Evolutionary conservation across 176 grass and related monocot genomes (phyloP), one percentile per base, ranked within the genome.

Genomic region (Zoysia pacifica): DNA sequence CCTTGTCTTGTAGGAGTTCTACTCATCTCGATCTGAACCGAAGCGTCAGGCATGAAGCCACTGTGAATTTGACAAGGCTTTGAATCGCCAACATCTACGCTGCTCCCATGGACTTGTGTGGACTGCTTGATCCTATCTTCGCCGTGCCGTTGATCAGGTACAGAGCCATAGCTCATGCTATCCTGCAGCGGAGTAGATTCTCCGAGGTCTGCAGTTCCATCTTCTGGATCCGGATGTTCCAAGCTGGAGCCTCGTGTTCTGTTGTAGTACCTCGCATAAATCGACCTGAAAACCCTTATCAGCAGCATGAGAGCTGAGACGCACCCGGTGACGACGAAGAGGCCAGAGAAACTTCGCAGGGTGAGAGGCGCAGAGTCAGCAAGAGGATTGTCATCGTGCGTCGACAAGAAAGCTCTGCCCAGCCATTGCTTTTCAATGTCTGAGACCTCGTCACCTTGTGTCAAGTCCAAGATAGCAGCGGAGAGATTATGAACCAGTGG

Each of bases 401-500:
- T 44, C 10, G 48, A 60, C 2, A 42, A 1, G 3, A 36, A 18
- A 5, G 51, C 46, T 53, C 12, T 35, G 18, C 75, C 79, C 16
- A 94, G 74, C 89, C 89, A 94, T 68, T 79, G 62, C 5, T 50
- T 14, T 73, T 91, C 65, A 12, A 94, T 89, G 7, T 0, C 7
- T 44, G 14, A 48, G 69, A 79, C 70, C 46, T 78, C 72, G 9
- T 73, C 49, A 14, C 86, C 80, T 65, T 79, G 70, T 48, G 70
- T 90, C 28, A 88, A 47, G 1, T 72, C 73, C 83, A 94, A 73
- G 39, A 94, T 81, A 46, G 88, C 85, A 58, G 74, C 73, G 1
- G 88, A 91, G 58, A 94, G 65, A 55, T 94, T 78, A 45, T 71
- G 72, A 46, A 81, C 79, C 44, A 94, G 62, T 44, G 71, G 82